Evolutionary conservation across 164 flowering plant species (phyloP).

Genomic region (Macadamia integrifolia): DNA sequence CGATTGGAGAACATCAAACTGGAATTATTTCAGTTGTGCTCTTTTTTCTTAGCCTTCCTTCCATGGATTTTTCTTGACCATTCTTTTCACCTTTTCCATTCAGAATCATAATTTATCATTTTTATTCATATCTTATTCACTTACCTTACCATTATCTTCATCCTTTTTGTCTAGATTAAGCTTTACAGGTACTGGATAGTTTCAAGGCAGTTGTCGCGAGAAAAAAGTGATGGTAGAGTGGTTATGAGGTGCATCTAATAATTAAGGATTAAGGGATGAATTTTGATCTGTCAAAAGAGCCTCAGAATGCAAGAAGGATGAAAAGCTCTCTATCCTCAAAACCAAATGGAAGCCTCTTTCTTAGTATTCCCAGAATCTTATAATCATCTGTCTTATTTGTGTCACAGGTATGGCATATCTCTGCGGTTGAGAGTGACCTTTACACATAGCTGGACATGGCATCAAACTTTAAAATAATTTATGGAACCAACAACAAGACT

Average conservation of each 20-base stretch:
- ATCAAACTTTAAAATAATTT: too few relatives aligned
- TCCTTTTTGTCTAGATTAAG: conserved; percentile 19
- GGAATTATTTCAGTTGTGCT: conserved; percentile 69
- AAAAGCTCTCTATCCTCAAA: conserved; percentile 78
- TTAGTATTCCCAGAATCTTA: conserved; percentile 54
- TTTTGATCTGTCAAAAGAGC: conserved; percentile 75
- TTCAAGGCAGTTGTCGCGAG: conserved; percentile 45
- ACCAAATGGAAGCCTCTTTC: conserved; percentile 74
- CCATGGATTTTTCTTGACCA: conserved; percentile 53
- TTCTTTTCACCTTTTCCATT: conserved; percentile 49
- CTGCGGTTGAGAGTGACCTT: conserved; percentile 27
- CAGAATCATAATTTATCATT: conserved; percentile 60
- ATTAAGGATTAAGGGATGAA: conserved; percentile 94
- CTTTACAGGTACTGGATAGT: conserved; percentile 65
- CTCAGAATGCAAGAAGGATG: conserved; percentile 9
- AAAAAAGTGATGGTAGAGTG: conserved; percentile 46
- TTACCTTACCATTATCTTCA: conserved; percentile 40
- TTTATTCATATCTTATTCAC: conserved; percentile 40
- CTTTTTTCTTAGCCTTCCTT: conserved; percentile 49
- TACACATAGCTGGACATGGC: too few relatives aligned
- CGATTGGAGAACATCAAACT: conserved; percentile 40
- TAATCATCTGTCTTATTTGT: conserved; percentile 52
- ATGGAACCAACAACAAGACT: too few relatives aligned
- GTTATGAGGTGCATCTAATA: conserved; percentile 63
- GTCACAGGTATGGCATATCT: conserved; percentile 60